Base-by-base conservation (phyloP, 352 stramenopile genomes). In the Pythium brachiatum region DNA sequence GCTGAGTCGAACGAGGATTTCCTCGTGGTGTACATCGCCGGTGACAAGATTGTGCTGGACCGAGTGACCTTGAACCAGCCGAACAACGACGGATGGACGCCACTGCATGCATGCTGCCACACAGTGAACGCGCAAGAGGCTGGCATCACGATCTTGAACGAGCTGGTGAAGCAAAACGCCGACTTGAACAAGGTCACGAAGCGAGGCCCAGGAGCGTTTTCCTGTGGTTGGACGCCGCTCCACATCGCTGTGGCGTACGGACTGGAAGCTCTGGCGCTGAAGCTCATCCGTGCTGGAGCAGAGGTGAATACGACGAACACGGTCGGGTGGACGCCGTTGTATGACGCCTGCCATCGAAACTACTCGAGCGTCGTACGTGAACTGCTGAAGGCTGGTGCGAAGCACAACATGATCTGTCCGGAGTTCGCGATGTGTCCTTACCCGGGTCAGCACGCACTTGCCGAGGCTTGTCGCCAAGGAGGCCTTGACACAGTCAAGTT, bases 41-140 rank as follows among this genome's bases (percentile, higher is more conserved):
- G 78, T 16, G 83, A 94, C 66, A 88, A 83, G 56, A 72, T 94
- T 31, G 75, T 92, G 9, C 69, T 94, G 21, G 85, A 92, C 50
- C 80, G 76, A 44, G 68, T 70, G 25, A 89, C 67, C 29, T 60
- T 94, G 29, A 81, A 89, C 27, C 59, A 75, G 43, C 80, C 85
- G 3, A 92, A 92, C 68, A 84, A 86, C 20, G 83, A 94, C 53
- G 79, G 74, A n/a, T 94, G 83, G 83, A 94, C 83, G 0, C 81
- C 83, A 7, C 58, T 94, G 6, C 85, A 94, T 55, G 75, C 83
- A 20, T 83, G 73, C n/a, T 90, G 78, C 53, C 85, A 94, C 51
- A 88, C 78, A 41, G 41, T 89, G 18, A 91, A 81, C 39, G 73
- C 80, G 0, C 78, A 90, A 44, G 83, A 92, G 29, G 85, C 85